These are phyloP conservation scores for Porphyrellus cyaneotinctus DNA, from an alignment of 768 basidiomycete species.

Conservation along the genomic window DNA sequence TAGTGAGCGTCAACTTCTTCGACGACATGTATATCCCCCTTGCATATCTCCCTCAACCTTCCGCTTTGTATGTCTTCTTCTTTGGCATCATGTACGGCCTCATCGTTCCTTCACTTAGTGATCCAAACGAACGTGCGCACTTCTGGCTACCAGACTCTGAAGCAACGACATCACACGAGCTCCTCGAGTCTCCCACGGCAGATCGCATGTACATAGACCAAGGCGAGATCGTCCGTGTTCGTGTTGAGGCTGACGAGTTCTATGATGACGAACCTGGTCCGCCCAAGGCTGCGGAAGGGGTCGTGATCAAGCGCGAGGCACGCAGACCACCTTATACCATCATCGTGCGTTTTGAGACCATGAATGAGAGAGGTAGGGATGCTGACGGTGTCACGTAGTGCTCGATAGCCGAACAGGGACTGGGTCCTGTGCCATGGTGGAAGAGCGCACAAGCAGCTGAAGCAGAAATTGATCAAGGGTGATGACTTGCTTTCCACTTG, in stretches of 20 bases:
- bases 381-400: conserved; percentile 43
- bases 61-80: conserved; percentile 75
- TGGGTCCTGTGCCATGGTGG: conserved; percentile 79
- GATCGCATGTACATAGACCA: conserved; percentile 81
- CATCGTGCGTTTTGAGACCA: conserved; percentile 42
- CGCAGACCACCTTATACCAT: conserved; percentile 64
- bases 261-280: conserved; percentile 86
- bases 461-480: conserved; percentile 40
- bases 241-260: conserved; percentile 79
- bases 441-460: conserved; percentile 43
- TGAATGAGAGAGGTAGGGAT: too few relatives aligned
- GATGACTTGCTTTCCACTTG: too few relatives aligned
- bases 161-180: conserved; percentile 48
- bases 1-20: conserved; percentile 89
- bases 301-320: conserved; percentile 48
- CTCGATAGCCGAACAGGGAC: conserved; percentile 78
- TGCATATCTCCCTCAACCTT: conserved; percentile 75
- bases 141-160: conserved; percentile 75
- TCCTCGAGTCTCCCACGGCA: conserved; percentile 62
- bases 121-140: conserved; percentile 76
- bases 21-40: conserved; percentile 88
- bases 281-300: conserved; percentile 68
- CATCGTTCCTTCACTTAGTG: too few relatives aligned
- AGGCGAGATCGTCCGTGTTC: conserved; percentile 69
- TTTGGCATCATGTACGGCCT: too few relatives aligned